Percentiles rank a stretch among this genome's conserved stretches.
Evolutionary conservation across 208 protist genomes (phyloP).

Genomic region (Kentomonas sorsogonicus): DNA sequence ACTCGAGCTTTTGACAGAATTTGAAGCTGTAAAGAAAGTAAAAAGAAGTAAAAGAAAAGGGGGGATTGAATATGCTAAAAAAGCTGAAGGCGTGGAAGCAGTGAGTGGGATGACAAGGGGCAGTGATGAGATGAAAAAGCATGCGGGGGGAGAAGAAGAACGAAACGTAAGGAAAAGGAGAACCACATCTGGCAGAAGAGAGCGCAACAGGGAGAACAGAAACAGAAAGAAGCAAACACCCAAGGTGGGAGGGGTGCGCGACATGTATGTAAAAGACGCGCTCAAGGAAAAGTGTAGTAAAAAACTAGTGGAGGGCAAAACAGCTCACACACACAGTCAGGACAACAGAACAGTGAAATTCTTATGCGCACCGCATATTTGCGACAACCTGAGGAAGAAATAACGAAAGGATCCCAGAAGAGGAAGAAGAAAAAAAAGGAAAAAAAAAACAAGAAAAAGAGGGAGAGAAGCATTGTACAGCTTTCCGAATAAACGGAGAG

Average conservation of each 20-base stretch:
- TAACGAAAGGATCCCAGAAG: background rate
- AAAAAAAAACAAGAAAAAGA: constrained; percentile 1
- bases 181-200: too few relatives aligned
- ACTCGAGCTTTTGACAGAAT: background rate
- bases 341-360: background rate
- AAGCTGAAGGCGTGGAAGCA: too few relatives aligned
- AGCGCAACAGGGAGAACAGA: too few relatives aligned
- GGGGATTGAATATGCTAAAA: background rate
- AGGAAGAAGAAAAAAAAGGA: background rate
- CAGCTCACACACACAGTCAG: background rate
- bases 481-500: background rate
- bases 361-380: background rate
- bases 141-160: too few relatives aligned
- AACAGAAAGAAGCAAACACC: background rate
- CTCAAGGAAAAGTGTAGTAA: too few relatives aligned
- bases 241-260: too few relatives aligned
- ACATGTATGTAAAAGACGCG: background rate
- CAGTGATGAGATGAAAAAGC: too few relatives aligned
- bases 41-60: background rate
- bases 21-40: too few relatives aligned
- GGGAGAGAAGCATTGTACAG: background rate
- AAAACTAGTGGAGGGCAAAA: background rate
- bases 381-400: background rate
- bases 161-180: too few relatives aligned
- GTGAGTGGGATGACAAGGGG: too few relatives aligned